phyloP scores from a whole-genome alignment of 768 basidiomycete species.

The Termitomyces titanicus region DNA sequence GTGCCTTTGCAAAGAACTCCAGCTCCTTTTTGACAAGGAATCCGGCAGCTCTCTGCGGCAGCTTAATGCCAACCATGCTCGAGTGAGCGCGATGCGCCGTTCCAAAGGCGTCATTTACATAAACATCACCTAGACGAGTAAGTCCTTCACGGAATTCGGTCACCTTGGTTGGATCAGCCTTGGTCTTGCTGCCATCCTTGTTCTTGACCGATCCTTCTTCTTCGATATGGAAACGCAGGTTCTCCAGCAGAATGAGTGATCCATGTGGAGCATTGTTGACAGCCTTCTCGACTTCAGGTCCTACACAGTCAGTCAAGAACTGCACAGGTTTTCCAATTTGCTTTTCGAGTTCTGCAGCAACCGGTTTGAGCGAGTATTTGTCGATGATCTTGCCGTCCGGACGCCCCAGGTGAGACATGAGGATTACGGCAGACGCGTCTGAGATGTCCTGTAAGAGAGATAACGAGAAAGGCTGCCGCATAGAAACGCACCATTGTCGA shows the following conservation, averaged over 20 bases:
- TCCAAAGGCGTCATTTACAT: conserved; percentile 98
- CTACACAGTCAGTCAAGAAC: conserved; percentile 85
- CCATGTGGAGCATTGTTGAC: conserved; percentile 65
- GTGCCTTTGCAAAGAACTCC: conserved; percentile 96
- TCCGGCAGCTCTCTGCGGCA: conserved; percentile 89
- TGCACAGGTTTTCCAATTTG: conserved; percentile 69
- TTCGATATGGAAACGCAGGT: conserved; percentile 97
- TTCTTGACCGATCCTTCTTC: conserved; percentile 96
- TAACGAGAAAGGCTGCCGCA: background rate
- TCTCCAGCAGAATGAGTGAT: conserved; percentile 88
- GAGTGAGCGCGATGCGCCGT: conserved; percentile 99
- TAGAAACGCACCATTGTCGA: conserved; percentile 62
- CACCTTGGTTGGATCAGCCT: conserved; percentile 83
- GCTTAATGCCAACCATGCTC: conserved; percentile 95
- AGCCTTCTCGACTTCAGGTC: conserved; percentile 76
- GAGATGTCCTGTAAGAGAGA: conserved; percentile 9
- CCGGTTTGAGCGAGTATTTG: conserved; percentile 90
- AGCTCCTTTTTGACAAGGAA: conserved; percentile 99
- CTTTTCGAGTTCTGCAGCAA: conserved; percentile 75
- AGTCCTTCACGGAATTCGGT: conserved; percentile 82
- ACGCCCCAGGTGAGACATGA: conserved; percentile 98
- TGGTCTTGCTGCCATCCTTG: conserved; percentile 91
- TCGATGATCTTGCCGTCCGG: conserved; percentile 88
- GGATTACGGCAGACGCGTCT: conserved; percentile 81
- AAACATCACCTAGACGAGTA: conserved; percentile 91